Evolutionary conservation across 2,329 filamentous ascomycete genomes (phyloP), one percentile per base, ranked within the genome.

Genomic region (Hypoxylon rubiginosum): DNA sequence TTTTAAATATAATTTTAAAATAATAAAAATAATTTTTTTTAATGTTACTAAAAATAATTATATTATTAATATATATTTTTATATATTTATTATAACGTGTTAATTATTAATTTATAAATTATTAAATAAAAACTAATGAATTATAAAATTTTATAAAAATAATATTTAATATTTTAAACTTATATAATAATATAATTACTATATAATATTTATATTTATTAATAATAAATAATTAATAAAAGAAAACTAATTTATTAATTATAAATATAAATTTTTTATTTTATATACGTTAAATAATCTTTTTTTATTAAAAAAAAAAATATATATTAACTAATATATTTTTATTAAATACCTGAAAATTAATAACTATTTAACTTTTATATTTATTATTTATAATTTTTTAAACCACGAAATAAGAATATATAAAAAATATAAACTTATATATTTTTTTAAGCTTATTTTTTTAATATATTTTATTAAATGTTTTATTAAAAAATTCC

Each of bases 261-360:
- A 41, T 41, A 41, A 41, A 41, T 41, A 41, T 41, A 41, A 41
- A 41, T 41, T 41, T 41, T 41, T 41, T 41, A 15, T 41, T 41
- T 15, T 41, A 7, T 13, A 41, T 41, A 5, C n/a, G 11, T 41
- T 4, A 4, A 41, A 41, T 41, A 15, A 41, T 41, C 13, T 41
- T 15, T 41, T 41, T 41, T 41, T 41, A 41, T 6, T 41, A 41
- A 15, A 41, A 41, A 5, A 41, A 41, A 15, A 41, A 41, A 41
- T 41, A 41, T 5, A 41, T 41, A 41, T 41, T 41, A 41, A 41
- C 13, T 15, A 41, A 13, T 7, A 17, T 15, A 6, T 5, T 17
- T 41, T 41, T 41, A 41, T n/a, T n/a, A n/a, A n/a, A n/a, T n/a
- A n/a, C n/a, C n/a, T n/a, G n/a, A n/a, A n/a, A n/a, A n/a, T n/a